Percentiles rank a stretch among this genome's conserved stretches.
These are phyloP conservation scores for Colletotrichum sidae DNA, from an alignment of 2,329 filamentous ascomycete genomes.

Conservation along the genomic window DNA sequence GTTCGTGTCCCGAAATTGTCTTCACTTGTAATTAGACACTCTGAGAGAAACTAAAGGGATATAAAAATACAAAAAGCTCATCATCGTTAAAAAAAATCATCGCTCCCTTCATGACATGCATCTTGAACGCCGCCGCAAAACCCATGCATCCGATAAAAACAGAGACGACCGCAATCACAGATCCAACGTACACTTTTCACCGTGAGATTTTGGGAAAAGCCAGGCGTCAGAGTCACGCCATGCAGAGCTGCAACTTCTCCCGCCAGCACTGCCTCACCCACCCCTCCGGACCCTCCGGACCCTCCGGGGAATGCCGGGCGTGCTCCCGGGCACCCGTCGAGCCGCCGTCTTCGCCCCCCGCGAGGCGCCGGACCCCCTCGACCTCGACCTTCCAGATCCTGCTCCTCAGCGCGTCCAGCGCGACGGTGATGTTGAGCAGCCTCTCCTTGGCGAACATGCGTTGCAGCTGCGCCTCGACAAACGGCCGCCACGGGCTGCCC, in stretches of 20 bases:
- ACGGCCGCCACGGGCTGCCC: constrained; percentile 1
- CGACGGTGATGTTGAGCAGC: constrained; percentile 15
- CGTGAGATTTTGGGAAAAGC: background rate
- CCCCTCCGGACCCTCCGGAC: background rate
- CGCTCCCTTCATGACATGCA: too few species aligned
- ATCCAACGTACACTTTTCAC: background rate
- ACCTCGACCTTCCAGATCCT: constrained; percentile 34
- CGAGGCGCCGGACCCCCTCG: background rate
- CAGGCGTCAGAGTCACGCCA: background rate
- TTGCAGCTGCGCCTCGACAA: constrained; percentile 1
- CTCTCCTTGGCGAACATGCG: constrained; percentile 25
- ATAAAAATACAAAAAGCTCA: too few species aligned
- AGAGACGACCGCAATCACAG: too few species aligned
- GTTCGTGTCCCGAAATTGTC: too few species aligned
- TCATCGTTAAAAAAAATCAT: too few species aligned
- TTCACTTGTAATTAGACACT: too few species aligned
- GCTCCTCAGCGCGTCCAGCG: constrained; percentile 5
- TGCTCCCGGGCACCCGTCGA: background rate
- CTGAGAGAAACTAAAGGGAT: too few species aligned
- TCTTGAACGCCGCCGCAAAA: too few species aligned
- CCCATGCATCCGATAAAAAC: too few species aligned
- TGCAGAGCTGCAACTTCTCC: constrained; percentile 16
- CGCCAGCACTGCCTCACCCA: constrained; percentile 26
- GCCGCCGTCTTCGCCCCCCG: background rate
- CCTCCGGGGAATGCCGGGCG: background rate